These are phyloP conservation scores for Aspergillus oerlinghausenensis DNA, from an alignment of 2,329 filamentous ascomycete species.

Conservation along the genomic window DNA sequence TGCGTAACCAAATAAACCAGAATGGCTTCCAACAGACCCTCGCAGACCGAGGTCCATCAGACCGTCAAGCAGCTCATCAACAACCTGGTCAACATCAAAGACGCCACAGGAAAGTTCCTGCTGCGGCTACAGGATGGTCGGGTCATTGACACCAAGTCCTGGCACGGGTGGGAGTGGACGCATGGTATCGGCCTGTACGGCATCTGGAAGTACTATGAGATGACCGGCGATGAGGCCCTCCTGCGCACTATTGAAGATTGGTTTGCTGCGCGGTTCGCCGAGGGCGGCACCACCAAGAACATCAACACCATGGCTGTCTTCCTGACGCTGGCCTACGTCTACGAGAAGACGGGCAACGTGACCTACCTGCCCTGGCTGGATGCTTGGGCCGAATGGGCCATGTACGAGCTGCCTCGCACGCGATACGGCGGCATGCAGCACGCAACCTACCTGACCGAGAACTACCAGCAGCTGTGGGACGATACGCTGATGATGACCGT, in stretches of 20 bases:
- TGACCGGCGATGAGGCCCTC: constrained; percentile 59
- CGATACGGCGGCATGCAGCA: constrained; percentile 70
- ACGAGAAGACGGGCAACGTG: constrained; percentile 65
- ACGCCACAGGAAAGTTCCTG: constrained; percentile 69
- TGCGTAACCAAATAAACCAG: constrained; percentile 13
- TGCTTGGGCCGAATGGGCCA: constrained; percentile 77
- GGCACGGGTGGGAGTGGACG: constrained; percentile 73
- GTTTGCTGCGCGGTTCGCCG: constrained; percentile 65
- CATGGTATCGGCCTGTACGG: constrained; percentile 77
- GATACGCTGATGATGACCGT: constrained; percentile 88
- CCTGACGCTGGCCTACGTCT: constrained; percentile 70
- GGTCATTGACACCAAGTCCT: constrained; percentile 78
- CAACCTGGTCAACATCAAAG: constrained; percentile 72
- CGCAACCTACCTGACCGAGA: constrained; percentile 66
- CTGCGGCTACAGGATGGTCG: constrained; percentile 66
- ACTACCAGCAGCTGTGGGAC: constrained; percentile 75
- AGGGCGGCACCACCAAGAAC: constrained; percentile 73
- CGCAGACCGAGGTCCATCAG: constrained; percentile 43
- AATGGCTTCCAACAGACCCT: constrained; percentile 3
- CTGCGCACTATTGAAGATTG: constrained; percentile 67
- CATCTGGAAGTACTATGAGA: constrained; percentile 74
- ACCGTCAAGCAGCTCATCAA: constrained; percentile 64
- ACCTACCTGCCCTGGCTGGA: constrained; percentile 74
- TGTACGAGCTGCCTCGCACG: constrained; percentile 69
- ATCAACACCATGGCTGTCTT: constrained; percentile 82